Conservation (phyloP, 257 asterid genomes). For the Plantago major region DNA sequence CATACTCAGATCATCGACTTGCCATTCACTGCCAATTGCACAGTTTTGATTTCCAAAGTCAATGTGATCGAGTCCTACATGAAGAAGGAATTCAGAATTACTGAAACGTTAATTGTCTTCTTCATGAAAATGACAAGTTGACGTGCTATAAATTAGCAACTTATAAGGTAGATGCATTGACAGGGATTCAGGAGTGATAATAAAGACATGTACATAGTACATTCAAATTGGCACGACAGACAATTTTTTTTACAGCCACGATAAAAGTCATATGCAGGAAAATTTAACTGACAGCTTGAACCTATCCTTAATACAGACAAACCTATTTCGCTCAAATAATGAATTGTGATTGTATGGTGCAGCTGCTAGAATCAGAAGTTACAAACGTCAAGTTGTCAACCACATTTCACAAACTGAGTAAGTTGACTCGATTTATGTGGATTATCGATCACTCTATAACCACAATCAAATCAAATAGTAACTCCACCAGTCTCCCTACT, state of each 20-base stretch:
- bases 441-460: too few species aligned
- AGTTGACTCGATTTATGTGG: too few species aligned
- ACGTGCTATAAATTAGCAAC: background rate
- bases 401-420: too few species aligned
- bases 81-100: background rate
- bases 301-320: too few species aligned
- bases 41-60: conserved; percentile 2
- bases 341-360: too few species aligned
- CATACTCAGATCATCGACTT: conserved; percentile 21
- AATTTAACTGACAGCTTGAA: too few species aligned
- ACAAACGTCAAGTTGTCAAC: too few species aligned
- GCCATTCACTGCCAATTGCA: conserved; percentile 31
- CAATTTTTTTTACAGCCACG: background rate
- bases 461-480: too few species aligned
- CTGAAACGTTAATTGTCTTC: conserved; percentile 1
- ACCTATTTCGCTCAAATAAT: too few species aligned
- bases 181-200: background rate
- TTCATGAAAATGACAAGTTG: background rate
- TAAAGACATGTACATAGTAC: background rate
- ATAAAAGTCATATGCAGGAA: background rate
- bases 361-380: too few species aligned
- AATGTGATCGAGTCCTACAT: conserved; percentile 5
- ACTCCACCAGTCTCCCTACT: too few species aligned
- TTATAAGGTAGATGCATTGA: background rate
- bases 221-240: background rate